Base-by-base conservation (phyloP, 1,284 basidiomycete genomes). In the Malassezia psittaci region DNA sequence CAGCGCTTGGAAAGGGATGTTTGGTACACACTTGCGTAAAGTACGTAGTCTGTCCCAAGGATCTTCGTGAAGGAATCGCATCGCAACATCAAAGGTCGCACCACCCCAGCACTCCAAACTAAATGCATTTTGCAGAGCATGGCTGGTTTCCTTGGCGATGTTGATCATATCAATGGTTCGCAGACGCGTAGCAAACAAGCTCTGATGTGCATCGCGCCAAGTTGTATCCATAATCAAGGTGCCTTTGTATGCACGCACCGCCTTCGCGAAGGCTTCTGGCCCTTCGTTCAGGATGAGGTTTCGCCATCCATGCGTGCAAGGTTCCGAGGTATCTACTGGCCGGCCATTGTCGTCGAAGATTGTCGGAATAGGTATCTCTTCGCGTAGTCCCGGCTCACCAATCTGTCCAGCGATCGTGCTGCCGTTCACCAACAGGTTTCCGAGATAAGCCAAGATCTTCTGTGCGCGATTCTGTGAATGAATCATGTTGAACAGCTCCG, bases 41-140 rank as follows among this genome's bases (percentile, higher is more conserved):
- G 87, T 87, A 65, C 94, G 85, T 79, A 98, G 79, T 68, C 94
- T 84, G 77, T 96, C 93, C 94, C 94, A 99, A 69, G 94, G 94
- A 78, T 99, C 94, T 77, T 99, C 94, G 77, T 98, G 96, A 75
- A 99, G 79, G 86, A 99, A 98, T 54, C 93, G 85, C 93, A 98
- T 96, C 34, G 94, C 87, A 47, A 99, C 94, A 77, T 98, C 94
- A 74, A 99, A 99, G 5, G 94, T 98, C 45, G 94, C 94, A 64
- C 94, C 94, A 74, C 94, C 94, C 94, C 94, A 99, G 81, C 93
- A 96, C 77, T 99, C 94, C 64, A 99, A 78, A 74, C 87, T 87
- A 80, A 90, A 99, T 18, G 94, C 88, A 73, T 96, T 98, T 48
- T 88, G 83, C 51, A 99, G 81, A 8, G 91, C 93, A 76, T 88